A percentile compares a stretch with the other conserved stretches of the same genome.
Evolutionary conservation across 2,329 filamentous ascomycete species (phyloP).

Genomic region (Talaromyces verruculosus): DNA sequence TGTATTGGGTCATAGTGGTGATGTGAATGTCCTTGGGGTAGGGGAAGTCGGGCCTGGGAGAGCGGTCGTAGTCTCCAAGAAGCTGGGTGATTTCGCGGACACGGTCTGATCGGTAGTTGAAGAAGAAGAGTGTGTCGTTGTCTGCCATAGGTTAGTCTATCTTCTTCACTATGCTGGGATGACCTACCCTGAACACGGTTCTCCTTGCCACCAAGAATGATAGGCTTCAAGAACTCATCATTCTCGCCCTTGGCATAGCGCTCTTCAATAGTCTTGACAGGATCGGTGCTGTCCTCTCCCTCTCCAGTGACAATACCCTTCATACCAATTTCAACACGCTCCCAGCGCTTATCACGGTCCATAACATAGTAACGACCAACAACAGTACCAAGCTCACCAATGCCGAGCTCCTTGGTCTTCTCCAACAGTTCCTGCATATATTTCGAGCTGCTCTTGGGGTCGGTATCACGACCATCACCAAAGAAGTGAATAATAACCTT

Average conservation of each 20-base stretch:
- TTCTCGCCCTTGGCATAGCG: slow-evolving; percentile 85
- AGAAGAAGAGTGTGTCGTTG: slow-evolving; percentile 95
- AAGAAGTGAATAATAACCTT: slow-evolving; percentile 99
- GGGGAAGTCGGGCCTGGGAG: slow-evolving; percentile 83
- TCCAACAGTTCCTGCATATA: slow-evolving; percentile 87
- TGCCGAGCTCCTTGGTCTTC: slow-evolving; percentile 76
- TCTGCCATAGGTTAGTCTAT: slow-evolving; percentile 54
- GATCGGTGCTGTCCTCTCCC: slow-evolving; percentile 81
- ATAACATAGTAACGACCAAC: slow-evolving; percentile 98
- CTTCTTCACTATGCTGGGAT: too few species aligned
- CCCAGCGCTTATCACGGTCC: slow-evolving; percentile 99
- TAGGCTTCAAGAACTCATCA: slow-evolving; percentile 97
- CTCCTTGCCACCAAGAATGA: slow-evolving; percentile 87
- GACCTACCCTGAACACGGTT: slow-evolving; percentile 74
- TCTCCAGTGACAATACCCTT: slow-evolving; percentile 84
- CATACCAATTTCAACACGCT: slow-evolving; percentile 84
- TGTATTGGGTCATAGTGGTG: slow-evolving; percentile 98
- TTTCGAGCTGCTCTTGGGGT: slow-evolving; percentile 86
- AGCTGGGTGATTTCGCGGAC: slow-evolving; percentile 95
- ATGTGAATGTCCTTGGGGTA: slow-evolving; percentile 86
- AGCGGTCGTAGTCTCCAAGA: slow-evolving; percentile 87
- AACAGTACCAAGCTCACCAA: slow-evolving; percentile 85
- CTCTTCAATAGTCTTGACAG: slow-evolving; percentile 80
- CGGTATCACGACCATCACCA: slow-evolving; percentile 94
- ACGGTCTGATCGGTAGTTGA: slow-evolving; percentile 99